Conservation (phyloP, 148 eudicot species). For the Persicaria maculosa region DNA sequence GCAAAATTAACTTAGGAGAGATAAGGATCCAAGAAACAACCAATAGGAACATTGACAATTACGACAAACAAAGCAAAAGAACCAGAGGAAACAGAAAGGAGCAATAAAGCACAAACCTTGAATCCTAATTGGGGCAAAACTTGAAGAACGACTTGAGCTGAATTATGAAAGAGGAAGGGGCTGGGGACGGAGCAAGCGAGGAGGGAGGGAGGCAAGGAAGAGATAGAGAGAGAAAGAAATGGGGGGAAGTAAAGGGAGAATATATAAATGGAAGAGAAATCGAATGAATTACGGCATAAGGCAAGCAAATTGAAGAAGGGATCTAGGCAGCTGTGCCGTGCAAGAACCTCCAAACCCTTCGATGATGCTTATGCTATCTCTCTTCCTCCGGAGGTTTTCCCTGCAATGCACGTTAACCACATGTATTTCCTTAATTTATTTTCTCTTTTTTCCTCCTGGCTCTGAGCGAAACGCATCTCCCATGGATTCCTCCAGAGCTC, state of each 20-base stretch:
- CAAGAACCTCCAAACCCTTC: slow-evolving; percentile 46
- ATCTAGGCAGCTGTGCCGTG: slow-evolving; percentile 70
- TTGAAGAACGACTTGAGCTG: not conserved
- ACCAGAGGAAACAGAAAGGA: not conserved
- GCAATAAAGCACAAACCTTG: slow-evolving; percentile 19
- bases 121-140: slow-evolving; percentile 2
- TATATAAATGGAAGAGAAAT: slow-evolving; percentile 15
- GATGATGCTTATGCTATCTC: slow-evolving; percentile 26
- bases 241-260: slow-evolving; percentile 14
- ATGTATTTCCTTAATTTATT: slow-evolving; percentile 13
- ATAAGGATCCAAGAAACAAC: slow-evolving; percentile 10
- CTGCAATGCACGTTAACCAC: slow-evolving; percentile 66
- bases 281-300: slow-evolving; percentile 73
- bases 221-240: slow-evolving; percentile 11
- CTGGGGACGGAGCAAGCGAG: not conserved
- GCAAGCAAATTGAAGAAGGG: slow-evolving; percentile 42
- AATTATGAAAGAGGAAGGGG: not conserved
- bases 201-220: not conserved
- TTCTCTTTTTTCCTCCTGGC: not conserved
- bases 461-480: slow-evolving; percentile 4
- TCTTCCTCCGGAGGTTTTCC: slow-evolving; percentile 24
- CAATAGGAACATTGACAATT: slow-evolving; percentile 10
- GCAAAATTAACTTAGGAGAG: not conserved
- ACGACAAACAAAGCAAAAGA: not conserved
- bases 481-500: not conserved